Percentiles rank a stretch among this genome's conserved stretches.
Conservation (phyloP, 805 yeast species). For the Kluyveromyces lactis region DNA sequence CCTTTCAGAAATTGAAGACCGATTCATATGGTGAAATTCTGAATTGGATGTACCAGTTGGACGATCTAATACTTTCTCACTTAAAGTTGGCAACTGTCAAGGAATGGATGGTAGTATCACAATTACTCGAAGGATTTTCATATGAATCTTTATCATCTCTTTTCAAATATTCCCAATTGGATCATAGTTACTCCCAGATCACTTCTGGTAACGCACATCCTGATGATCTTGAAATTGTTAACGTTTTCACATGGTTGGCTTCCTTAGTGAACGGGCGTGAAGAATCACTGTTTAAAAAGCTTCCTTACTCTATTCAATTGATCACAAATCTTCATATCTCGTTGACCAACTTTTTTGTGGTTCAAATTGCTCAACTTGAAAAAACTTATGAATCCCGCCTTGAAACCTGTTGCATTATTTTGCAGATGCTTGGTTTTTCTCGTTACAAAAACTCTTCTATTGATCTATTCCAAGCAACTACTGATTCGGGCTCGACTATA, state of each 20-base stretch:
- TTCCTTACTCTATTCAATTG: constrained; percentile 65
- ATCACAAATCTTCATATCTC: constrained; percentile 60
- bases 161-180: constrained; percentile 30
- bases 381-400: constrained; percentile 53
- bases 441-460: constrained; percentile 58
- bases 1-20: constrained; percentile 13
- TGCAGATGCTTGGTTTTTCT: constrained; percentile 56
- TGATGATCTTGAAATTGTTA: constrained; percentile 52
- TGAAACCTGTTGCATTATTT: constrained; percentile 57
- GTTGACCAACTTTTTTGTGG: constrained; percentile 52
- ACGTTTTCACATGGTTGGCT: constrained; percentile 63
- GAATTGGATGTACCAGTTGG: constrained; percentile 54
- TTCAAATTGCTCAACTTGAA: constrained; percentile 56
- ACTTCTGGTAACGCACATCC: constrained; percentile 28
- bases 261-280: constrained; percentile 40
- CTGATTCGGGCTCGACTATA: constrained; percentile 20
- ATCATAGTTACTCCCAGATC: constrained; percentile 12
- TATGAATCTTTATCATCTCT: constrained; percentile 48
- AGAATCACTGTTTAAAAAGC: constrained; percentile 35
- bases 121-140: constrained; percentile 62
- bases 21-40: constrained; percentile 39
- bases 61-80: constrained; percentile 49
- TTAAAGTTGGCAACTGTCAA: constrained; percentile 40
- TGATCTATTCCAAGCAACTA: constrained; percentile 39
- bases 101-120: constrained; percentile 77